Conservation (phyloP, 768 basidiomycete genomes). For the Porpolomopsis calyptriformis region DNA sequence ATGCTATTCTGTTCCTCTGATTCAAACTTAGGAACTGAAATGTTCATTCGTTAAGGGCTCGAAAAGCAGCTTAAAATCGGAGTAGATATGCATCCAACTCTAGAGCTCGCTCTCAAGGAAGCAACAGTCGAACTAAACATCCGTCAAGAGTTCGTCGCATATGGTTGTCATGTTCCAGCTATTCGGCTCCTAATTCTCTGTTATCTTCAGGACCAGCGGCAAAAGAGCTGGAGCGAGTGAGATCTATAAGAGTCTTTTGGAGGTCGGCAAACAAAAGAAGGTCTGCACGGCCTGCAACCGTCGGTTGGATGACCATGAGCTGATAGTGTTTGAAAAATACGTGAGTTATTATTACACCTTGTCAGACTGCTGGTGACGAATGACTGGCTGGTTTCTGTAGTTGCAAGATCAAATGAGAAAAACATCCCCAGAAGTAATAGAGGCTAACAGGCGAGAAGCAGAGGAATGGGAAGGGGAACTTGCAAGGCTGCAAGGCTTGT, state of each 20-base stretch:
- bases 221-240: conserved; percentile 20
- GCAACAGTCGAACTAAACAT: conserved; percentile 33
- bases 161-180: not conserved
- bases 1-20: not conserved
- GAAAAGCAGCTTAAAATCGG: conserved; percentile 37
- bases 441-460: conserved; percentile 37
- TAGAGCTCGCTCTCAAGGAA: conserved; percentile 41
- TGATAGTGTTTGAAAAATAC: conserved; percentile 56
- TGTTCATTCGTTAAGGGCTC: conserved; percentile 25
- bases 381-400: conserved; percentile 26
- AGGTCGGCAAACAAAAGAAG: conserved; percentile 50
- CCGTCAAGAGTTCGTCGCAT: conserved; percentile 31
- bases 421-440: conserved; percentile 36
- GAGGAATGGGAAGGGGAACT: conserved; percentile 52
- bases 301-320: conserved; percentile 40
- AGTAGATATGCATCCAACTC: conserved; percentile 24
- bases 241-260: conserved; percentile 47
- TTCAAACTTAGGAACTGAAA: too few species aligned
- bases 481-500: conserved; percentile 43
- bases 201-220: conserved; percentile 3
- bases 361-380: conserved; percentile 3
- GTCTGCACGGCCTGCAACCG: conserved; percentile 72
- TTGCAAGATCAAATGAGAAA: conserved; percentile 53
- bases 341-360: conserved; percentile 34
- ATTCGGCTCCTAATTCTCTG: not conserved